Evolutionary conservation across 2,329 filamentous ascomycete genomes (phyloP).

Genomic region (Colletotrichum sp.): DNA sequence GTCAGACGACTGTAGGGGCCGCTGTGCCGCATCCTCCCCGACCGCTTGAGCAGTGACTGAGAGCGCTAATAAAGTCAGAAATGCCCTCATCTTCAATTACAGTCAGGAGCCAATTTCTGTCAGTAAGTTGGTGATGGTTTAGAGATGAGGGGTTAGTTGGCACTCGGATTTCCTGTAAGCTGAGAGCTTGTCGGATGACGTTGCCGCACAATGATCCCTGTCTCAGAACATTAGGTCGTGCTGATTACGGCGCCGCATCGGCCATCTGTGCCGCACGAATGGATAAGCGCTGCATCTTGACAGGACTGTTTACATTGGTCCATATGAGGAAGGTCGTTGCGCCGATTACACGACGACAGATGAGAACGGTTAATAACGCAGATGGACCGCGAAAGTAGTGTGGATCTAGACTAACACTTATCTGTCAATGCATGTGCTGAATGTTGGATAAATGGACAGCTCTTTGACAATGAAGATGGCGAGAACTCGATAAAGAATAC

Average conservation of each 20-base stretch:
- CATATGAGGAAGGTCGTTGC: neutral
- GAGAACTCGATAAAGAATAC: neutral
- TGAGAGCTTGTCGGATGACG: neutral
- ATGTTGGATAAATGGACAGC: neutral
- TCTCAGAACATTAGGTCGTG: neutral
- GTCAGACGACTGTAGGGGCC: neutral
- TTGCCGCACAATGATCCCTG: neutral
- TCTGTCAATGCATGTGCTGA: neutral
- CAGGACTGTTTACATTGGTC: neutral
- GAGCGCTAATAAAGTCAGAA: neutral
- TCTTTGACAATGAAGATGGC: neutral
- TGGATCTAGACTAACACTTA: neutral
- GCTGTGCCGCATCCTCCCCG: neutral
- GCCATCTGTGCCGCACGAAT: neutral
- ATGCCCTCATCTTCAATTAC: neutral
- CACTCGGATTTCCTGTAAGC: neutral
- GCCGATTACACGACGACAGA: too few relatives aligned
- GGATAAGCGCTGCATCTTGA: neutral
- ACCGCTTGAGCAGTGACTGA: neutral
- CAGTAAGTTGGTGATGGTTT: neutral
- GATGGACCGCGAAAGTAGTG: neutral
- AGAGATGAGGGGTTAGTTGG: neutral
- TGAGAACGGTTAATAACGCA: neutral
- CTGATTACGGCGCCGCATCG: neutral
- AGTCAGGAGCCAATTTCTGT: rapidly evolving